A percentile compares a stretch with the other conserved stretches of the same genome.
These are phyloP conservation scores for Hypseocharis bilobata DNA, from an alignment of 441 rosid genomes.

Conservation along the genomic window DNA sequence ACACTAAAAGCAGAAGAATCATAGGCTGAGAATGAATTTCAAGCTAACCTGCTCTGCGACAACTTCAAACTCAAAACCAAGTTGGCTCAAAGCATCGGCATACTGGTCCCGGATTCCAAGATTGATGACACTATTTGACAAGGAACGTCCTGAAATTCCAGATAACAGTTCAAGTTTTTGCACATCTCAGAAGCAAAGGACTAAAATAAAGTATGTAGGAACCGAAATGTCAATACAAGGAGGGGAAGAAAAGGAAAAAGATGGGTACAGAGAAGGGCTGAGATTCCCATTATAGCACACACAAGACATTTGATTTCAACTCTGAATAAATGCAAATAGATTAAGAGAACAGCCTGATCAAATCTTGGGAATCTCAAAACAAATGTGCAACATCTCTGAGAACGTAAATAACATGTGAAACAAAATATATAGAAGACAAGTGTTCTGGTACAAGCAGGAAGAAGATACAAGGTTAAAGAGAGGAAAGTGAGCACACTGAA, in stretches of 20 bases:
- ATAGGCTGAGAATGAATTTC: conserved; percentile 1
- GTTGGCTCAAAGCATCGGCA: conserved; percentile 41
- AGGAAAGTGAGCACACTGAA: background rate
- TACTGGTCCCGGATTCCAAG: conserved; percentile 43
- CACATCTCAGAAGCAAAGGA: background rate
- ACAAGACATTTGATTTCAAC: background rate
- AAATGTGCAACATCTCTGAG: background rate
- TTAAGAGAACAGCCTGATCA: background rate
- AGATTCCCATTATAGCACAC: background rate
- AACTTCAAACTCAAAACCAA: conserved; percentile 51
- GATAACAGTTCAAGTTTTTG: conserved; percentile 7
- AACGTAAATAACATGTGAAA: background rate
- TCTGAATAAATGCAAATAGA: background rate
- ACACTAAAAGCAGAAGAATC: background rate
- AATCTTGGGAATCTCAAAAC: background rate
- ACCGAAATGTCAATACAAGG: background rate
- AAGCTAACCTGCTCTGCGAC: conserved; percentile 46
- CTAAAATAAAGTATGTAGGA: background rate
- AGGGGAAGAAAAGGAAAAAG: background rate
- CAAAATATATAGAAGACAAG: background rate
- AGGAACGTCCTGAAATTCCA: conserved; percentile 36
- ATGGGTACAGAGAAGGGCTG: background rate
- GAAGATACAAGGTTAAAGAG: background rate
- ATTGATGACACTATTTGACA: conserved; percentile 44
- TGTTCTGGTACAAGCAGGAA: no score